phyloP scores from a whole-genome alignment of 257 asterid genomes.

The Leptodermis oblonga region DNA sequence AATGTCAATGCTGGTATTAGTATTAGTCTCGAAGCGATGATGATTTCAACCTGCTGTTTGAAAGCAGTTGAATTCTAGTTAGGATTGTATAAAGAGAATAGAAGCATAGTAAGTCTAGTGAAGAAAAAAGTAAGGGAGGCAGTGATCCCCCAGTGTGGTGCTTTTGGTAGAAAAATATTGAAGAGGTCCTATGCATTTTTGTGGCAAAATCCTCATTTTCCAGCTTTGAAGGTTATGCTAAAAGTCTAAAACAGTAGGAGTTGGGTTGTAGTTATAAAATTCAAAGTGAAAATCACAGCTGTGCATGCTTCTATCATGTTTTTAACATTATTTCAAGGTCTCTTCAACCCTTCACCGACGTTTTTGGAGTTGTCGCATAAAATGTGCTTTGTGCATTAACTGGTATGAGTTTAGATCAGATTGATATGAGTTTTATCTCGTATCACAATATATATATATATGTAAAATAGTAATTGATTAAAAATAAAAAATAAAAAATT shows the following conservation, averaged over 20 bases:
- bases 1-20: constrained; percentile 78
- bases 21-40: constrained; percentile 69
- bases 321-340: not conserved
- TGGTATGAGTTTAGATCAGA: too few relatives aligned
- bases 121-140: constrained; percentile 19
- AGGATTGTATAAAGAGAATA: constrained; percentile 31
- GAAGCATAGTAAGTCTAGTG: constrained; percentile 21
- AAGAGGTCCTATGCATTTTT: not conserved
- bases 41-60: not conserved
- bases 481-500: too few relatives aligned
- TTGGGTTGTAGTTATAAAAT: not conserved
- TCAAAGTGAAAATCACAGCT: constrained; percentile 7
- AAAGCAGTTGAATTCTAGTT: not conserved
- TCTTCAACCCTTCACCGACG: not conserved
- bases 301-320: not conserved
- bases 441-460: too few relatives aligned
- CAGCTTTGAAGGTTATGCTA: not conserved
- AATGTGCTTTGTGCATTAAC: too few relatives aligned
- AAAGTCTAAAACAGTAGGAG: not conserved
- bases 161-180: not conserved
- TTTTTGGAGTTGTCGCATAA: too few relatives aligned
- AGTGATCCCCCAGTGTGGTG: not conserved
- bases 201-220: constrained; percentile 6
- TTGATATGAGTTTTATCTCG: too few relatives aligned
- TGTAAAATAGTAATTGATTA: too few relatives aligned